Conservation (phyloP, 768 basidiomycete species). For the Termitomyces sp. region DNA sequence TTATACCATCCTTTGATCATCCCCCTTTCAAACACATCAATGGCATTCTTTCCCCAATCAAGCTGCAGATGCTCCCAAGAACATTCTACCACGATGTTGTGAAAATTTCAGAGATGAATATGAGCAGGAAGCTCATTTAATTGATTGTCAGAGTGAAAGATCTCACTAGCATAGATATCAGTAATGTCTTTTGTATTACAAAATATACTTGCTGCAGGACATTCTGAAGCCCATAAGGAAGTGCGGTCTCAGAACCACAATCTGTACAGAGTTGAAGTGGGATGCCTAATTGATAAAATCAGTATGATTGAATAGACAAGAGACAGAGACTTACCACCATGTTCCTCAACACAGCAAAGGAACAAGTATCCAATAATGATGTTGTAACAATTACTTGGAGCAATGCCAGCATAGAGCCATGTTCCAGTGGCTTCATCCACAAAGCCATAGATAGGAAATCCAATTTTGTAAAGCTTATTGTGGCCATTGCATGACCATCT, state of each 20-base stretch:
- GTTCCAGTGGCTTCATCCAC: slow-evolving; percentile 19
- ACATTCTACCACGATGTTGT: slow-evolving; percentile 30
- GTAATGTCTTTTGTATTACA: neutral
- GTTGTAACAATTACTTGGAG: slow-evolving; percentile 24
- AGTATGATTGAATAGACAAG: slow-evolving; percentile 19
- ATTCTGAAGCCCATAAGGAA: slow-evolving; percentile 18
- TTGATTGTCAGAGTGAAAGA: slow-evolving; percentile 20
- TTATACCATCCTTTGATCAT: slow-evolving; percentile 17
- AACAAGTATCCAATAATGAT: slow-evolving; percentile 22
- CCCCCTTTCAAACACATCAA: slow-evolving; percentile 18
- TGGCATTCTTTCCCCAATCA: slow-evolving; percentile 26
- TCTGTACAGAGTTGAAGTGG: too few relatives aligned
- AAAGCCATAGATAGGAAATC: slow-evolving; percentile 26
- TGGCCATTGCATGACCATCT: neutral
- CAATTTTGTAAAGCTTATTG: slow-evolving; percentile 19
- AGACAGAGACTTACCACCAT: slow-evolving; percentile 12
- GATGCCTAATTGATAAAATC: too few relatives aligned
- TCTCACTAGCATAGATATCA: slow-evolving; percentile 13
- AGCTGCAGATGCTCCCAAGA: slow-evolving; percentile 28
- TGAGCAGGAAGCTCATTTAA: slow-evolving; percentile 23
- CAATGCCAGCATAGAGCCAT: slow-evolving; percentile 25
- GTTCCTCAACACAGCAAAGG: slow-evolving; percentile 15
- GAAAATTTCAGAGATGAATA: slow-evolving; percentile 23
- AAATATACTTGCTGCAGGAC: neutral
- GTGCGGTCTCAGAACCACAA: slow-evolving; percentile 30